Base-by-base conservation (phyloP, 2,329 filamentous ascomycete species). In the Bipolaris gigantea region DNA sequence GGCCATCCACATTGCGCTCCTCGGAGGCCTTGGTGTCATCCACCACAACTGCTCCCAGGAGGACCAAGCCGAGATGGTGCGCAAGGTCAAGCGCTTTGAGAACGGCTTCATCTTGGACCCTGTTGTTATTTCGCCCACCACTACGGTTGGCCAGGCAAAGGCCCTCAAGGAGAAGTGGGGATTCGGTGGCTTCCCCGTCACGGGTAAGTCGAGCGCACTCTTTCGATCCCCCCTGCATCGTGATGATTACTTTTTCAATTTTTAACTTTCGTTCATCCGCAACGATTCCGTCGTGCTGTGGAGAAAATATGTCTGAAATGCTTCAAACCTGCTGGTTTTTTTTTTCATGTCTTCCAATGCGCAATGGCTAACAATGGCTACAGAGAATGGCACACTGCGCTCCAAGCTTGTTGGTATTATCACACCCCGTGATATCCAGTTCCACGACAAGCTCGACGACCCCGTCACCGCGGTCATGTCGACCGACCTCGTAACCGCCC, bases 241-340 rank as follows among this genome's bases (percentile, higher is more conserved):
- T 92, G 90, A 96, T 96, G 94, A 85, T 77, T 81, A 83, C 79
- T 81, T 82, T 84, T 76, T 76, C 56, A 47, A 70, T 74, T 40
- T 42, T 89, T 97, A 97, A 97, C 94, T 99, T 99, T 99, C 94
- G 94, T 99, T 99, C 94, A 93, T 93, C 94, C 91, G 90, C 84
- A 95, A 88, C 85, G 89, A 89, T 87, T 83, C 83, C 80, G 86
- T 84, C 84, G 89, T 90, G 83, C 81, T 96, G 92, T 85, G 90
- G 92, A 96, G 78, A 79, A 73, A 63, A 76, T 76, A 73, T 83
- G 77, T 77, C 76, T 84, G 81, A 84, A 61, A 65, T 63, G 47
- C 55, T 33, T 55, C 52, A 16, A 47, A 18, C 38, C 42, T 49
- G 44, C 18, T 36, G 36, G 47, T 45, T 32, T 21, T 48, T 45